Conservation (phyloP, 2,329 filamentous ascomycete species). For the Fusarium oxysporum region DNA sequence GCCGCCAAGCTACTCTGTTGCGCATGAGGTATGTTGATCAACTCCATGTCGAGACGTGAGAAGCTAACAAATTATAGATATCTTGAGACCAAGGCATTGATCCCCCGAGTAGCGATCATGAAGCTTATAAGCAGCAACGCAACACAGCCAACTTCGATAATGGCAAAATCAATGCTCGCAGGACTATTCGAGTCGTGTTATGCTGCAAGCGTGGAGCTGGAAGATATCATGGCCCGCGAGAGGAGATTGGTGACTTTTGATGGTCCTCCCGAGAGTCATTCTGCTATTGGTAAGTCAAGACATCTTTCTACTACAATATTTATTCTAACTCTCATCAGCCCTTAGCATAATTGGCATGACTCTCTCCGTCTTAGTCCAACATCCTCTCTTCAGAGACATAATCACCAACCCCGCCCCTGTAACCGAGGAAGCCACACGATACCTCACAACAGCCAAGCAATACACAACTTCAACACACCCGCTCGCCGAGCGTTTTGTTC, state of each 20-base stretch:
- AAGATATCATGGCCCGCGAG: constrained; percentile 39
- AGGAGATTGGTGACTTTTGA: constrained; percentile 36
- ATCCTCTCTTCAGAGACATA: constrained; percentile 36
- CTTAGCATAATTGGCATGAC: constrained; percentile 42
- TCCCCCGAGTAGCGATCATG: constrained; percentile 40
- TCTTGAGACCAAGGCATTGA: constrained; percentile 39
- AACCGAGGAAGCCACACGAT: constrained; percentile 37
- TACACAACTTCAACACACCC: constrained; percentile 23
- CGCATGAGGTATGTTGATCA: constrained; percentile 31
- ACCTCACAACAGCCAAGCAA: constrained; percentile 39
- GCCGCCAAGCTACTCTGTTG: constrained; percentile 40
- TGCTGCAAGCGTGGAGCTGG: constrained; percentile 40
- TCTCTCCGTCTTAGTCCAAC: constrained; percentile 38
- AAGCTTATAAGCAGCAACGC: constrained; percentile 25
- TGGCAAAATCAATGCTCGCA: constrained; percentile 35
- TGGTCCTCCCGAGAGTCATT: constrained; percentile 38
- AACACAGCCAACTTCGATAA: constrained; percentile 13
- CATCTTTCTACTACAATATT: fast-evolving
- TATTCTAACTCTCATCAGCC: constrained; percentile 22
- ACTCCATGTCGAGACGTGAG: fast-evolving
- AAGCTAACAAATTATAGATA: constrained; percentile 29
- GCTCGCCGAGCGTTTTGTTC: constrained; percentile 32
- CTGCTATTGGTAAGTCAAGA: constrained; percentile 36
- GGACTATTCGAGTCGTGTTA: constrained; percentile 39
- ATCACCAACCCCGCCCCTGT: constrained; percentile 32